Evolutionary conservation across 768 basidiomycete species (phyloP), one percentile per base, ranked within the genome.

Genomic region (Tephrocybe sp.): DNA sequence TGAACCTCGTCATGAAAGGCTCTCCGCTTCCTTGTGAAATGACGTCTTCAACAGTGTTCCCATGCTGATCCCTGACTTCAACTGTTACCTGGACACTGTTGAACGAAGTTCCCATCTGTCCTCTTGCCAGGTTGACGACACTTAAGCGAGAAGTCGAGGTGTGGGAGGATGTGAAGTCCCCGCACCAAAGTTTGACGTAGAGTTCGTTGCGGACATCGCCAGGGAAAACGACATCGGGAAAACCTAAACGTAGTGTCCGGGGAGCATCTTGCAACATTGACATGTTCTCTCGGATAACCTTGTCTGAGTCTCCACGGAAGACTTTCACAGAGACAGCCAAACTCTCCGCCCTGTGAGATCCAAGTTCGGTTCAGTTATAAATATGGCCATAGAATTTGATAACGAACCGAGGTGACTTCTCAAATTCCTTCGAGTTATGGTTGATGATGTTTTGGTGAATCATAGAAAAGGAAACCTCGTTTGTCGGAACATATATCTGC

Each of bases 121-220:
- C 74, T 47, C 85, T 78, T 17, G 83, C 76, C 66, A 89, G 80
- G 54, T 74, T 76, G 31, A 78, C 74, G 44, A 89, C 74, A 39
- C 86, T 85, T 3, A 85, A 66, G 35, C 83, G 74, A 20, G 74
- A 74, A 38, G 73, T 68, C 22, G 70, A 68, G 36, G 66, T 68
- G 52, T 80, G 78, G 3, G 79, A 73, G 0, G 80, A 70, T 2
- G 76, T 69, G 63, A 98, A 98, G 55, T 93, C 89, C 34, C 92
- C 96, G 49, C 85, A 87, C 94, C 94, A 98, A 0, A 98, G 79
- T 66, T 97, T 97, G 72, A 98, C 80, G 67, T 98, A 98, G 11
- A 98, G 76, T 57, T 98, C 96, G 61, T 98, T 98, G 13, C 96
- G 84, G n/a, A 83, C 70, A 54, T 91, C 88, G 6, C 89, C 91